Base-by-base conservation (phyloP, 1,284 basidiomycete genomes). In the Pisolithus thermaeus region DNA sequence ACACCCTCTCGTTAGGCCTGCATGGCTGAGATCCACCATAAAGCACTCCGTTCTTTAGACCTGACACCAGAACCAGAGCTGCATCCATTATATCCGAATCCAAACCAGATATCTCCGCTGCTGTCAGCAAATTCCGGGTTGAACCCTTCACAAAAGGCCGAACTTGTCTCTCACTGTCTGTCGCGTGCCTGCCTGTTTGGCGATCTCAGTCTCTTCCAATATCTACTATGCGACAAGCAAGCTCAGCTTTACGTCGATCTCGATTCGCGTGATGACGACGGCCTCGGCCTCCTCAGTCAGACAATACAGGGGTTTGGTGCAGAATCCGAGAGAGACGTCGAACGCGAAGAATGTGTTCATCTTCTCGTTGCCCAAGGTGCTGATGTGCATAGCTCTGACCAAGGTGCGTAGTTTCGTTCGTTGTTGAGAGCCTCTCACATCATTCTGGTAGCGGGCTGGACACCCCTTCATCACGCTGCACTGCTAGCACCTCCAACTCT, bases 381-480 rank as follows among this genome's bases (percentile, higher is more conserved):
- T 44, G 84, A 91, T 60, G 70, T 90, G 46, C 73, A 70, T 30
- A 62, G 69, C 44, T 72, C 76, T 27, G 92, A 94, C 66, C 73
- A 82, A 60, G 78, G 87, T 87, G 60, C 50, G 78, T 43, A 16
- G 23, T 43, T 42, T n/a, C 50, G 50, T 47, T 38, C 42, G 51
- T 32, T 14, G 50, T 18, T 30, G 47, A 38, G 35, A 32, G 28
- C 36, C 46, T 12, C 25, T 40, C 32, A 58, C 50, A 61, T 32
- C 20, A 40, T 25, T 46, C 36, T 48, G 49, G 52, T 61, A 92
- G 91, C 81, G 53, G 94, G 95, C 39, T 98, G 95, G 95, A 94
- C 92, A 3, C 85, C 95, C 1, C 74, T 99, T n/a, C 96, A 97
- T 66, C 90, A 96, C 73, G 93, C 95, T 9, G 90, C 88, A 14